Percentiles rank a stretch among this genome's conserved stretches.
phyloP scores from a whole-genome alignment of 495 filamentous ascomycete species.

The Talaromyces stipitatus region DNA sequence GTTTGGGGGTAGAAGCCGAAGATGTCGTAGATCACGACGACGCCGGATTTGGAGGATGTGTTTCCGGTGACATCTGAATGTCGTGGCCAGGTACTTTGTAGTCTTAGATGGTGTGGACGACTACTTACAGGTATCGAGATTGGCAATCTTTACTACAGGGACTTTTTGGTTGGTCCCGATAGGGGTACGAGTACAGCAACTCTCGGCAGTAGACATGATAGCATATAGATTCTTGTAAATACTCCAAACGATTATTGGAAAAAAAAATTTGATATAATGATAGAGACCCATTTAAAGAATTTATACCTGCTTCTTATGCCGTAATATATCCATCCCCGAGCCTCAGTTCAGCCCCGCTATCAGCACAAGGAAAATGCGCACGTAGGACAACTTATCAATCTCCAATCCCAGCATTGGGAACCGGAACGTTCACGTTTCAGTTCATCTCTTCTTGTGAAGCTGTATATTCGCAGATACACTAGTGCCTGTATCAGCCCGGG shows the following conservation, averaged over 20 bases:
- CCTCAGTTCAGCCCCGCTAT: too few relatives aligned
- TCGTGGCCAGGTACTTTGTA: not conserved
- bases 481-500: too few relatives aligned
- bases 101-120: not conserved
- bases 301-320: too few relatives aligned
- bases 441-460: too few relatives aligned
- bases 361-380: too few relatives aligned
- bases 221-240: not conserved
- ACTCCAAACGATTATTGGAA: not conserved
- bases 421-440: too few relatives aligned
- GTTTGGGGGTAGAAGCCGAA: constrained; percentile 46
- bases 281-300: too few relatives aligned
- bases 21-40: constrained; percentile 48
- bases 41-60: constrained; percentile 20
- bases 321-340: too few relatives aligned
- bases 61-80: constrained; percentile 39
- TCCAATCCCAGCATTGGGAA: too few relatives aligned
- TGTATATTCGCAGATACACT: too few relatives aligned
- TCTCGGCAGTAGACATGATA: constrained; percentile 1
- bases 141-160: constrained; percentile 43
- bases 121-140: constrained; percentile 59
- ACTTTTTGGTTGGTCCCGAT: constrained; percentile 1
- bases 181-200: constrained; percentile 8
- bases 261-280: not conserved
- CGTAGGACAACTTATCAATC: too few relatives aligned